A percentile compares a stretch with the other conserved stretches of the same genome.
Conservation (phyloP, 352 stramenopile genomes). For the Pythium oligandrum region DNA sequence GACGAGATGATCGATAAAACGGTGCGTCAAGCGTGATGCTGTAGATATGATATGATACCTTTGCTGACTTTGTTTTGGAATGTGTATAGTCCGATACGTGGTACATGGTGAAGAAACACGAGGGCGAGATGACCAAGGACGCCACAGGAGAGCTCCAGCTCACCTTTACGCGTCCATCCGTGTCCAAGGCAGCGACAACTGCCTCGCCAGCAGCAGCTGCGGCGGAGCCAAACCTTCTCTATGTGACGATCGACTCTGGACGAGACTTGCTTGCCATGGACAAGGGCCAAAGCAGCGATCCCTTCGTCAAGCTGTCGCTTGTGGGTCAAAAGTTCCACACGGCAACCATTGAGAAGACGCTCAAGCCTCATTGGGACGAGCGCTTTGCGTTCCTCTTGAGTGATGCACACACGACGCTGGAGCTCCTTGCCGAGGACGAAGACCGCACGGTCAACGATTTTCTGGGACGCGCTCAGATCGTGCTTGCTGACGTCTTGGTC, state of each 20-base stretch:
- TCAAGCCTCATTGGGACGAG: conserved; percentile 78
- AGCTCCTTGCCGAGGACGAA: conserved; percentile 60
- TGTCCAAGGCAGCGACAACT: not conserved
- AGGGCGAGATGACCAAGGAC: conserved; percentile 43
- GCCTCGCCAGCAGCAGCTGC: not conserved
- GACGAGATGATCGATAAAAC: too few relatives aligned
- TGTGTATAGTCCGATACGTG: conserved; percentile 24
- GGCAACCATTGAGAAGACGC: conserved; percentile 57
- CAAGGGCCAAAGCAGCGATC: conserved; percentile 72
- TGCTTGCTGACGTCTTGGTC: conserved; percentile 36
- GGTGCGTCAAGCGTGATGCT: too few relatives aligned
- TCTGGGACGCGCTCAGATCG: conserved; percentile 46
- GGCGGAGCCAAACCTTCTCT: conserved; percentile 45
- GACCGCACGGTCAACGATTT: conserved; percentile 75
- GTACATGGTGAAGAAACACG: conserved; percentile 45
- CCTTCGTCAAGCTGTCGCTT: conserved; percentile 77
- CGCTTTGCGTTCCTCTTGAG: conserved; percentile 48
- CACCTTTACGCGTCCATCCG: conserved; percentile 22
- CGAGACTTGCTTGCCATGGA: conserved; percentile 82
- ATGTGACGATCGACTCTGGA: conserved; percentile 67
- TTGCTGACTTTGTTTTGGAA: conserved; percentile 11
- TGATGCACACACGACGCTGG: conserved; percentile 38
- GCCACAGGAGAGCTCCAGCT: conserved; percentile 52
- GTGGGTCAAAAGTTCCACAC: conserved; percentile 70
- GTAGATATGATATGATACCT: not conserved